A percentile compares a stretch with the other conserved stretches of the same genome.
Evolutionary conservation across 108 stramenopile species (phyloP).

Genomic region (Skeletonema potamos): DNA sequence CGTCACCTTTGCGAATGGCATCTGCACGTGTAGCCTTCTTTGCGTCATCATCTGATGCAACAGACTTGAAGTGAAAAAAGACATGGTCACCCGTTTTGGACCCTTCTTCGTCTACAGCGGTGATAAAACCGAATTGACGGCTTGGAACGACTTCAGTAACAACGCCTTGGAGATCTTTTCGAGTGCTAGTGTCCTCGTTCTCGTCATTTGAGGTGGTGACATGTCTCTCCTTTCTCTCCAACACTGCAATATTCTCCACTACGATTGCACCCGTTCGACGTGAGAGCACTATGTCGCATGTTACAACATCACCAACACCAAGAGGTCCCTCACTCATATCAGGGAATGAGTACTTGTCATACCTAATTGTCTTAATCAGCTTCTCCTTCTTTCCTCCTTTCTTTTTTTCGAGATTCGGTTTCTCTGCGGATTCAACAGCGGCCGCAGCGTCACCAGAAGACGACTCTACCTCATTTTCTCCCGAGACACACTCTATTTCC

Average conservation of each 20-base stretch:
- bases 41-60: constrained; percentile 5
- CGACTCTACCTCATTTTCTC: constrained; percentile 13
- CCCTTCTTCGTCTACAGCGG: constrained; percentile 65
- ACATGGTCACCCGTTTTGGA: constrained; percentile 57
- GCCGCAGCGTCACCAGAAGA: not conserved
- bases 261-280: constrained; percentile 50
- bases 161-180: constrained; percentile 49
- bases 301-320: constrained; percentile 56
- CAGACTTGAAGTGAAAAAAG: constrained; percentile 59
- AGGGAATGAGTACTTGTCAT: constrained; percentile 52
- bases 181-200: not conserved
- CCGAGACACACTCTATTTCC: not conserved
- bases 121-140: constrained; percentile 80
- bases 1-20: constrained; percentile 58
- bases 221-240: constrained; percentile 43
- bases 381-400: constrained; percentile 19
- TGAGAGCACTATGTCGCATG: constrained; percentile 57
- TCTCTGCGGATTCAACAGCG: not conserved
- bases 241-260: constrained; percentile 56
- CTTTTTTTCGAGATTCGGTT: constrained; percentile 11
- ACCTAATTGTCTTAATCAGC: constrained; percentile 46
- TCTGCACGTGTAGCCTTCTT: constrained; percentile 13
- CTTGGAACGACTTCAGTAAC: constrained; percentile 67
- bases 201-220: constrained; percentile 13
- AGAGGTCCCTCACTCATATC: constrained; percentile 53